phyloP scores from a whole-genome alignment of 2,329 filamentous ascomycete species.

The Venturia pyrina region DNA sequence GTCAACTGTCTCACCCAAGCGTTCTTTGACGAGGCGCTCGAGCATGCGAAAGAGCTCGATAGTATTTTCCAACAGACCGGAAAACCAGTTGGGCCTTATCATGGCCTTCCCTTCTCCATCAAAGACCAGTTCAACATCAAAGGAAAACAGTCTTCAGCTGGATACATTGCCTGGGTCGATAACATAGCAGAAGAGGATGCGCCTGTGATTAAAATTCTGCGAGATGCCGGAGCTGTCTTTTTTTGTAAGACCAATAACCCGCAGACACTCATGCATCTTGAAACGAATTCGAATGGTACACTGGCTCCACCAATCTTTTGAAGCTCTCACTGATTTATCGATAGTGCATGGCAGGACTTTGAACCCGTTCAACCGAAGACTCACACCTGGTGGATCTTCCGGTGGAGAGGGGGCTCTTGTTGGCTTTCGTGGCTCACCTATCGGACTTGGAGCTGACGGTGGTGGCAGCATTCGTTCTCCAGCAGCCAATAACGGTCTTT shows the following conservation, averaged over 20 bases:
- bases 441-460: conserved; percentile 45
- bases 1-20: conserved; percentile 31
- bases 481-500: conserved; percentile 39
- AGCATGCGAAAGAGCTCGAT: conserved; percentile 22
- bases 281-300: conserved; percentile 24
- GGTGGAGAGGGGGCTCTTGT: conserved; percentile 48
- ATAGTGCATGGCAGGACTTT: conserved; percentile 42
- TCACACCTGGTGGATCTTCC: conserved; percentile 44
- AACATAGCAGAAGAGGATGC: conserved; percentile 36
- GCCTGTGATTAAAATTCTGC: conserved; percentile 36
- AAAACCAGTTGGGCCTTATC: conserved; percentile 32
- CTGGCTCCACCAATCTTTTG: conserved; percentile 20
- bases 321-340: conserved; percentile 37
- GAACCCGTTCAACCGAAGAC: conserved; percentile 42
- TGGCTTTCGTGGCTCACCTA: conserved; percentile 39
- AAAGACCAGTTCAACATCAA: conserved; percentile 45
- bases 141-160: conserved; percentile 38
- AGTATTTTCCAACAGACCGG: conserved; percentile 14
- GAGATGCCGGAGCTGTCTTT: conserved; percentile 40
- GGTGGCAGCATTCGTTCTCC: conserved; percentile 39
- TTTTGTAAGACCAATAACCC: conserved; percentile 44
- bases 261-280: conserved; percentile 45
- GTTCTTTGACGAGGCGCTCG: conserved; percentile 26
- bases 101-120: conserved; percentile 41
- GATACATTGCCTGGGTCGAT: conserved; percentile 36